Evolutionary conservation across 1,284 basidiomycete species (phyloP).

Genomic region (Ustilago loliicola): DNA sequence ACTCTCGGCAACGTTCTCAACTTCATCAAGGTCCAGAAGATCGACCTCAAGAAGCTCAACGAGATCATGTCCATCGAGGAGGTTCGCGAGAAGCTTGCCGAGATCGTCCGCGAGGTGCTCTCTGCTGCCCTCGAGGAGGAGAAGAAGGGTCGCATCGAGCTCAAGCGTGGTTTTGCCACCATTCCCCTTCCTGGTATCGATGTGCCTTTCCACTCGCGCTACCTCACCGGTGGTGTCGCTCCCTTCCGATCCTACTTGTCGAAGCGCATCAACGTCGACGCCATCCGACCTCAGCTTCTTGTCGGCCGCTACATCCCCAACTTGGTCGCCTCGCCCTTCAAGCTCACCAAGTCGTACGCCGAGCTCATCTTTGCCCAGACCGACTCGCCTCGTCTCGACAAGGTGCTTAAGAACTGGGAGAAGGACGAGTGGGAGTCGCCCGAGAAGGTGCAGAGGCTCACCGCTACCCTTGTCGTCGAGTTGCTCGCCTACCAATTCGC

Average conservation of each 20-base stretch:
- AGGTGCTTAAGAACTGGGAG: constrained; percentile 93
- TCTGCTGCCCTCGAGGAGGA: constrained; percentile 80
- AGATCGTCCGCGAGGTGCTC: constrained; percentile 89
- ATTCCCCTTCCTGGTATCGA: constrained; percentile 85
- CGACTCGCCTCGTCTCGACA: constrained; percentile 88
- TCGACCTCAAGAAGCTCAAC: constrained; percentile 90
- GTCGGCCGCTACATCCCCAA: constrained; percentile 86
- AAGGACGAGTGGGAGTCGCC: constrained; percentile 86
- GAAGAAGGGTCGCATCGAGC: constrained; percentile 89
- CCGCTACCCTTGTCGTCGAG: constrained; percentile 95
- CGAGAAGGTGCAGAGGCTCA: constrained; percentile 89
- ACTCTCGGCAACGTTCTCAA: constrained; percentile 96
- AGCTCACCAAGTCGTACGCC: constrained; percentile 88
- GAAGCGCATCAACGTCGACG: constrained; percentile 91
- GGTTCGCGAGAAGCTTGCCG: constrained; percentile 89
- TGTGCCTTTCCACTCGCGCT: constrained; percentile 98
- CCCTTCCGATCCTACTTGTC: constrained; percentile 94
- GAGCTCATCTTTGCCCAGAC: constrained; percentile 78
- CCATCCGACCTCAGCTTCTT: constrained; percentile 82
- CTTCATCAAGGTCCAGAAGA: constrained; percentile 95
- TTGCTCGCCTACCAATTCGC: constrained; percentile 93
- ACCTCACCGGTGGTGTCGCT: constrained; percentile 94
- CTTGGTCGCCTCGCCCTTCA: constrained; percentile 93
- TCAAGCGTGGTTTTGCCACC: constrained; percentile 89
- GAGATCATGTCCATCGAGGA: constrained; percentile 86